Conservation (phyloP, 352 stramenopile genomes). For the Peronospora belbahrii region DNA sequence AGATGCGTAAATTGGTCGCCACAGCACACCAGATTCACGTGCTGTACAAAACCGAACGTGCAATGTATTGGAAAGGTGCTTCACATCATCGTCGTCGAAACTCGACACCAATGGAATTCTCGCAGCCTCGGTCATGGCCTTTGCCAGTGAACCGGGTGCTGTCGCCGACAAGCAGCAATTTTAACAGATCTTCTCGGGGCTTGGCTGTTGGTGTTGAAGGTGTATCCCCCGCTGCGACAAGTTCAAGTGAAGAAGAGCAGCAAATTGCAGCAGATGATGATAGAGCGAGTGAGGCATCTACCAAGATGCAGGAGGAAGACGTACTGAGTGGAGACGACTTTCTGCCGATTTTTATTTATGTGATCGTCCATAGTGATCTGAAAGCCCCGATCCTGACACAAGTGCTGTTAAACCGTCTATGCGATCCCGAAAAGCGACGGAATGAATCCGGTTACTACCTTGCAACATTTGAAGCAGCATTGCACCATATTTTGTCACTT, state of each 20-base stretch:
- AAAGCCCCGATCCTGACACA: conserved; percentile 71
- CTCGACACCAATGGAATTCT: conserved; percentile 31
- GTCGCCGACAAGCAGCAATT: conserved; percentile 20
- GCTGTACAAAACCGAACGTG: conserved; percentile 55
- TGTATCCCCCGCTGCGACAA: conserved; percentile 12
- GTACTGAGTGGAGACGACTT: conserved; percentile 82
- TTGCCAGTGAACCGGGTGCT: conserved; percentile 16
- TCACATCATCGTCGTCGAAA: conserved; percentile 32
- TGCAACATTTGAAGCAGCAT: conserved; percentile 70
- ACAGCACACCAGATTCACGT: conserved; percentile 67
- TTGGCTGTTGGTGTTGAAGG: conserved; percentile 23
- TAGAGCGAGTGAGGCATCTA: conserved; percentile 5
- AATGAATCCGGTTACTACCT: conserved; percentile 87
- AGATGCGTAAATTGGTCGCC: conserved; percentile 74
- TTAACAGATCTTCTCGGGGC: conserved; percentile 18
- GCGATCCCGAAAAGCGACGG: conserved; percentile 75
- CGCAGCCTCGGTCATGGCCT: conserved; percentile 10
- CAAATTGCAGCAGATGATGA: conserved; percentile 2
- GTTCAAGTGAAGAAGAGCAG: conserved; percentile 2
- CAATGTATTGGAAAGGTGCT: conserved; percentile 31
- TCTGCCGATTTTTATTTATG: conserved; percentile 85
- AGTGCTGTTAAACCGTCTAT: conserved; percentile 75
- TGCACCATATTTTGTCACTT: conserved; percentile 73
- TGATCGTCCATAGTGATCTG: conserved; percentile 79
- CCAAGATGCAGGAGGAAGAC: conserved; percentile 39